Conservation (phyloP, 257 asterid species). For the Solanum phureja region DNA sequence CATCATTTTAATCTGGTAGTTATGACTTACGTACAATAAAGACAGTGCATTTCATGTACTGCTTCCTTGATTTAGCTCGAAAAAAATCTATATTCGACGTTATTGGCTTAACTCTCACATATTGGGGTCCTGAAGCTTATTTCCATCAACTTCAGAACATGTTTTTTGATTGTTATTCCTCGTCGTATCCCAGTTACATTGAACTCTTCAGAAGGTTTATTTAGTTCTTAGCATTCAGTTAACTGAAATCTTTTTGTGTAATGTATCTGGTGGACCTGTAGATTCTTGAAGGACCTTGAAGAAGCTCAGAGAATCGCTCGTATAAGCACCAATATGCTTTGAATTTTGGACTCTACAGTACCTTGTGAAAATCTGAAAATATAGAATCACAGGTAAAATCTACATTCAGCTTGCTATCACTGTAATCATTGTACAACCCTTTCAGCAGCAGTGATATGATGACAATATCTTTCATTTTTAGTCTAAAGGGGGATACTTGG, state of each 20-base stretch:
- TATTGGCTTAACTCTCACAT: neutral
- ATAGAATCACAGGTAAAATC: neutral
- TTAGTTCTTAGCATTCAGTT: neutral
- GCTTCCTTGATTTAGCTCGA: neutral
- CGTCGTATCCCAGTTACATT: neutral
- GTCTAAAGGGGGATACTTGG: neutral
- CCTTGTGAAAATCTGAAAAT: neutral
- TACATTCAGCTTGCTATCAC: neutral
- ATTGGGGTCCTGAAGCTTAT: neutral
- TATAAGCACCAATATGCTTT: constrained; percentile 46
- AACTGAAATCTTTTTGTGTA: neutral
- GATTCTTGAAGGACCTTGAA: constrained; percentile 90
- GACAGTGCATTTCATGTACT: neutral
- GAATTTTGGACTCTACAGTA: constrained; percentile 4
- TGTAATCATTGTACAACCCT: neutral
- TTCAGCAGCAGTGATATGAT: neutral
- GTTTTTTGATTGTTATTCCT: neutral
- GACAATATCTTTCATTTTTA: neutral
- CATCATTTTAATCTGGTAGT: neutral
- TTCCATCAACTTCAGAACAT: neutral
- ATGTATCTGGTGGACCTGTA: constrained; percentile 7
- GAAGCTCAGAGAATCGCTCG: constrained; percentile 85
- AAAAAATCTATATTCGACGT: neutral
- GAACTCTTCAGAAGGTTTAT: neutral
- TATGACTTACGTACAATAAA: neutral